These are phyloP conservation scores for Suillus subalutaceus DNA, from an alignment of 768 basidiomycete genomes.

Conservation along the genomic window DNA sequence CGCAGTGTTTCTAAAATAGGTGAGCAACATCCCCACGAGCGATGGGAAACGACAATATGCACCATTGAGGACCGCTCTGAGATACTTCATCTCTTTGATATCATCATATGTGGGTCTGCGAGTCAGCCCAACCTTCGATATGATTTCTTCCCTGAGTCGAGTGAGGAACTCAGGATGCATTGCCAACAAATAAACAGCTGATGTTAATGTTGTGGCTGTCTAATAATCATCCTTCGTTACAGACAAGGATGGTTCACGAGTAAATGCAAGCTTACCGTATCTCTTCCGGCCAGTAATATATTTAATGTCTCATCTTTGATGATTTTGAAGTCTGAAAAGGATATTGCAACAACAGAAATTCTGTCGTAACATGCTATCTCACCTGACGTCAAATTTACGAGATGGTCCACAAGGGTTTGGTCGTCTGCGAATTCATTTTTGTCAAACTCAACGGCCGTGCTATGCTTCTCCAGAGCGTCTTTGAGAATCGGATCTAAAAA, in stretches of 20 bases:
- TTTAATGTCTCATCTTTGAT: slow-evolving; percentile 46
- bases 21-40: neutral
- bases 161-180: slow-evolving; percentile 44
- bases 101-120: slow-evolving; percentile 41
- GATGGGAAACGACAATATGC: slow-evolving; percentile 7
- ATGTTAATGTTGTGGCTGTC: slow-evolving; percentile 49
- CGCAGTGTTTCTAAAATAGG: slow-evolving; percentile 31
- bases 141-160: slow-evolving; percentile 45
- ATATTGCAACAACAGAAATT: neutral
- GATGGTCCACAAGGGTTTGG: slow-evolving; percentile 45
- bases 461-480: slow-evolving; percentile 35
- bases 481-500: slow-evolving; percentile 43
- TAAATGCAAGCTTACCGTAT: slow-evolving; percentile 34
- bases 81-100: slow-evolving; percentile 45
- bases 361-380: neutral
- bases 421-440: slow-evolving; percentile 27
- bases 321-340: slow-evolving; percentile 29
- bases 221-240: slow-evolving; percentile 15
- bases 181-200: slow-evolving; percentile 48
- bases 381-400: slow-evolving; percentile 44
- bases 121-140: slow-evolving; percentile 37
- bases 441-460: slow-evolving; percentile 13
- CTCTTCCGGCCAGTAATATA: slow-evolving; percentile 47
- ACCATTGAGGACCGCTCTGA: slow-evolving; percentile 49
- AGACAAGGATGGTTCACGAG: neutral